Conservation (phyloP, 2,329 filamentous ascomycete genomes). For the Calcarisporium arbuscula region DNA sequence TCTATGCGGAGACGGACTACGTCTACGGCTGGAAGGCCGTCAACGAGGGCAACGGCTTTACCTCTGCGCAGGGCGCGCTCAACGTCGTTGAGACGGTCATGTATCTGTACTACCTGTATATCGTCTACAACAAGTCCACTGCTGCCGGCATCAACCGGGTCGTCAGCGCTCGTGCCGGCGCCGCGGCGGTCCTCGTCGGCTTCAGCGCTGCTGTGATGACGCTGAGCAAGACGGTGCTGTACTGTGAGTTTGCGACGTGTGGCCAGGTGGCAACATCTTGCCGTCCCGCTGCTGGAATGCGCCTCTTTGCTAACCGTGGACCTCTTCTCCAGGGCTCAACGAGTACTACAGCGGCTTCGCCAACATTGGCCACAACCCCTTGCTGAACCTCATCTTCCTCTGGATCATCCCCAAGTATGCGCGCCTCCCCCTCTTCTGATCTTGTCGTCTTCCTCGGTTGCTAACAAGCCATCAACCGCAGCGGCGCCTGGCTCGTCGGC, state of each 20-base stretch:
- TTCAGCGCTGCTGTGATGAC: conserved; percentile 55
- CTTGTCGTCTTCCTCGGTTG: not conserved
- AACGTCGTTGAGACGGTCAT: conserved; percentile 63
- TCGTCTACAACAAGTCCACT: conserved; percentile 22
- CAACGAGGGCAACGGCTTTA: conserved; percentile 65
- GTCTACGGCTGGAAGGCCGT: conserved; percentile 75
- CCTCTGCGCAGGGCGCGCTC: conserved; percentile 63
- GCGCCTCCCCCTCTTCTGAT: not conserved
- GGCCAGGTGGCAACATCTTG: not conserved
- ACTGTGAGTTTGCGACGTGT: conserved; percentile 38
- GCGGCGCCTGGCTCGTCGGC: conserved; percentile 49
- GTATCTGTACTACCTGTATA: conserved; percentile 52
- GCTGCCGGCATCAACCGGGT: conserved; percentile 19
- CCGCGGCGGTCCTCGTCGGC: conserved; percentile 38
- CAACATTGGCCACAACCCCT: conserved; percentile 51
- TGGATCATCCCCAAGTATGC: conserved; percentile 56
- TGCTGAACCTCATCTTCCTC: conserved; percentile 37
- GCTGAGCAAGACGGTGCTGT: conserved; percentile 54
- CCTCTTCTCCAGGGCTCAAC: conserved; percentile 39
- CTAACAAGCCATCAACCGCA: conserved; percentile 18
- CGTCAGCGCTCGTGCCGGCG: conserved; percentile 37
- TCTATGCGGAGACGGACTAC: conserved; percentile 75
- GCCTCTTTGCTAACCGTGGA: conserved; percentile 1
- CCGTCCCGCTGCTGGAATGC: not conserved
- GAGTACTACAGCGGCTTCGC: conserved; percentile 50